phyloP scores from a whole-genome alignment of 2,329 filamentous ascomycete genomes.

The Sarocladium kiliense region DNA sequence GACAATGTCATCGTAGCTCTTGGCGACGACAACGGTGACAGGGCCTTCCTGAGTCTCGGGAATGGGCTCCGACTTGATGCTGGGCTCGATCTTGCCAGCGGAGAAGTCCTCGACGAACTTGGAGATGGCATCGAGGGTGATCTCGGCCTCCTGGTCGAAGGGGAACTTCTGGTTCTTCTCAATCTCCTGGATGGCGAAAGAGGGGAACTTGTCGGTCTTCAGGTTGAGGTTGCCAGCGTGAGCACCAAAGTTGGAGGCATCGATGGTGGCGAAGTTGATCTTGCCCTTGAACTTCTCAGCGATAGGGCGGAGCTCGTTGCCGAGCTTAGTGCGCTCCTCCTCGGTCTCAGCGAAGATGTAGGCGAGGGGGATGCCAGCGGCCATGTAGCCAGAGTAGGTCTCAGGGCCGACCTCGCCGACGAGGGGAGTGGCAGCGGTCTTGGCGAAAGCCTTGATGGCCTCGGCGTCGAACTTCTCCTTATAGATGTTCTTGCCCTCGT shows the following conservation, averaged over 20 bases:
- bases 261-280: conserved; percentile 97
- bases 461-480: conserved; percentile 73
- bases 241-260: conserved; percentile 88
- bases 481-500: conserved; percentile 89
- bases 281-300: conserved; percentile 89
- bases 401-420: conserved; percentile 96
- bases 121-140: conserved; percentile 66
- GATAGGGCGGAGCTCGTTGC: conserved; percentile 73
- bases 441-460: conserved; percentile 76
- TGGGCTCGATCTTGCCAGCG: conserved; percentile 84
- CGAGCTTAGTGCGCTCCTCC: conserved; percentile 80
- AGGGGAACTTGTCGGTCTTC: conserved; percentile 88
- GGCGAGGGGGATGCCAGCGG: conserved; percentile 82
- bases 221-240: conserved; percentile 97
- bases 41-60: conserved; percentile 89
- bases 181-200: conserved; percentile 95
- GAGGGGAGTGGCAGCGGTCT: conserved; percentile 79
- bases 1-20: conserved; percentile 89
- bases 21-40: conserved; percentile 83
- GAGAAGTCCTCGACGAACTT: conserved; percentile 83
- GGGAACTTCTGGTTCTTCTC: conserved; percentile 97
- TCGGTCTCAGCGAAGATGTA: conserved; percentile 95
- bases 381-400: conserved; percentile 95
- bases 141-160: conserved; percentile 76
- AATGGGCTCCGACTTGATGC: conserved; percentile 97